Evolutionary conservation across 2,329 filamentous ascomycete species (phyloP).

Genomic region (Fusarium sp.): DNA sequence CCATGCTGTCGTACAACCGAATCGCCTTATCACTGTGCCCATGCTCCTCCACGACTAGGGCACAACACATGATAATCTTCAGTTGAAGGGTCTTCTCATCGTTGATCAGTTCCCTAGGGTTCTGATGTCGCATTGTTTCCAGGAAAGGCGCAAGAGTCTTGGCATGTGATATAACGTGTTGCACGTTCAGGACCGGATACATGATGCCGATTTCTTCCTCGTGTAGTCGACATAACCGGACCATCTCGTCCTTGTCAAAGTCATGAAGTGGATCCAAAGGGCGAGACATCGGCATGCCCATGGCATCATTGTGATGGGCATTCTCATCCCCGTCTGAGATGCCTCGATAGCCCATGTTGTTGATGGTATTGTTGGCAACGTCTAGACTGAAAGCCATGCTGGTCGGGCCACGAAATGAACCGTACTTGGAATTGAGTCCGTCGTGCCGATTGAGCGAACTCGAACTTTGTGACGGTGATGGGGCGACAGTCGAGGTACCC

Average conservation of each 20-base stretch:
- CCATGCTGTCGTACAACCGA: slow-evolving; percentile 81
- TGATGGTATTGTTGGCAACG: slow-evolving; percentile 86
- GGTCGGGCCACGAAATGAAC: slow-evolving; percentile 84
- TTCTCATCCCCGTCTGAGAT: slow-evolving; percentile 73
- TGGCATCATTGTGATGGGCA: slow-evolving; percentile 47
- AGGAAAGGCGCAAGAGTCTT: slow-evolving; percentile 78
- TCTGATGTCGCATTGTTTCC: slow-evolving; percentile 60
- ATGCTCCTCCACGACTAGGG: slow-evolving; percentile 80
- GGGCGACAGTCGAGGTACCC: slow-evolving; percentile 49
- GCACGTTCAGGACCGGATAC: slow-evolving; percentile 87
- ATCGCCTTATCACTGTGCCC: slow-evolving; percentile 81
- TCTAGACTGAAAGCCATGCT: slow-evolving; percentile 88
- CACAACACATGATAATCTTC: slow-evolving; percentile 86
- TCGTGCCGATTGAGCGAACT: slow-evolving; percentile 54
- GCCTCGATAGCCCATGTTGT: slow-evolving; percentile 87
- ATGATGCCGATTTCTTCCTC: slow-evolving; percentile 93
- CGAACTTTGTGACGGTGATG: slow-evolving; percentile 58
- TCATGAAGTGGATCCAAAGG: slow-evolving; percentile 81
- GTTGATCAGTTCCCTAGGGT: slow-evolving; percentile 53
- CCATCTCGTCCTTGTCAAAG: slow-evolving; percentile 81
- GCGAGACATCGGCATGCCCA: slow-evolving; percentile 46
- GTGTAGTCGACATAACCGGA: slow-evolving; percentile 81
- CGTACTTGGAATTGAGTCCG: slow-evolving; percentile 64
- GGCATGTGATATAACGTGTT: slow-evolving; percentile 76
- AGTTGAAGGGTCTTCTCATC: slow-evolving; percentile 74